Percentiles rank a stretch among this genome's conserved stretches.
phyloP scores from a whole-genome alignment of 1,139 yeast genomes.

The Suhomyces panamericanus region DNA sequence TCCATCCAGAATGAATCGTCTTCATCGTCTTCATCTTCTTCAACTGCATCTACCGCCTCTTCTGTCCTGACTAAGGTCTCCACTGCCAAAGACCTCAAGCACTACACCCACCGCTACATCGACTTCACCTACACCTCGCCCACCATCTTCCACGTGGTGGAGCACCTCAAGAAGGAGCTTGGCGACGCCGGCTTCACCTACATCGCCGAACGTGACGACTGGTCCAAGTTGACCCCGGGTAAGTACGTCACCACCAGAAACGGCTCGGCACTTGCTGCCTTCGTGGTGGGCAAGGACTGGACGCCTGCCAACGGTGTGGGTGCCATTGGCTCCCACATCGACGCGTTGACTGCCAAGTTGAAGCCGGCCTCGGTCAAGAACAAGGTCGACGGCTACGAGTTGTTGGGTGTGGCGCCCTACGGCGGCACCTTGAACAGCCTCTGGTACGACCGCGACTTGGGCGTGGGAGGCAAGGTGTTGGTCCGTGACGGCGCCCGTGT shows the following conservation, averaged over 20 bases:
- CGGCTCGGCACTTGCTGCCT: slow-evolving; percentile 58
- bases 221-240: slow-evolving; percentile 45
- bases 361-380: slow-evolving; percentile 55
- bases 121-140: slow-evolving; percentile 62
- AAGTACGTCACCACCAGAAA: slow-evolving; percentile 57
- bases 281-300: slow-evolving; percentile 60
- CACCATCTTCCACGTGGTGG: slow-evolving; percentile 61
- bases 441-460: slow-evolving; percentile 71
- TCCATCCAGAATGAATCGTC: background rate
- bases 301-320: slow-evolving; percentile 56
- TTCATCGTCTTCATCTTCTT: background rate
- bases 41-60: background rate
- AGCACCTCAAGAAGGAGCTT: slow-evolving; percentile 42
- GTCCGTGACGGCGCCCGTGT: slow-evolving; percentile 38
- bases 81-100: slow-evolving; percentile 17
- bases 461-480: slow-evolving; percentile 62
- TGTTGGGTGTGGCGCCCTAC: slow-evolving; percentile 67
- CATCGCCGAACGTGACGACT: slow-evolving; percentile 50
- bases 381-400: slow-evolving; percentile 57
- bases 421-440: slow-evolving; percentile 55
- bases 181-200: slow-evolving; percentile 53
- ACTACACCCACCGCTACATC: slow-evolving; percentile 52
- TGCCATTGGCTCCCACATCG: slow-evolving; percentile 60
- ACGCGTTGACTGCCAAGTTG: slow-evolving; percentile 56
- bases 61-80: background rate